Base-by-base conservation (phyloP, 371 early-diverging fungal genomes). In the Phascolomyces articulosus region DNA sequence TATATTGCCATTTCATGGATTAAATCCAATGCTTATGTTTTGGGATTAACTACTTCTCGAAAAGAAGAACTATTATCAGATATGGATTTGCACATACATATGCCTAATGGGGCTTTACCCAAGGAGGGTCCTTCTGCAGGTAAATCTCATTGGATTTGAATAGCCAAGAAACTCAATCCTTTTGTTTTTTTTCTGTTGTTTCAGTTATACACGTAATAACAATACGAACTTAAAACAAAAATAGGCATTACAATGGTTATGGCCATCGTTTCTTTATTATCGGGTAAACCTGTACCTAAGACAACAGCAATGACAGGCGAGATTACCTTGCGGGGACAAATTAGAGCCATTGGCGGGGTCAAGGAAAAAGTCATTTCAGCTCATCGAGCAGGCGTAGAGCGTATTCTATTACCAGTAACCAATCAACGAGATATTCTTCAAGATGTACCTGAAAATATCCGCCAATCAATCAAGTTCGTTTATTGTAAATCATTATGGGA, bases 301-400 rank as follows among this genome's bases (percentile, higher is more conserved):
- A 79, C 79, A 27, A 81, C 80, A 0, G 91, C 91, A 15, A 93
- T 94, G 92, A 95, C 96, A 9, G 96, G 96, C n/a, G 96, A 95
- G 75, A 82, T 95, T 24, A 92, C 93, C 0, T 79, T 95, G 9
- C 84, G 92, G 2, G 96, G 96, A 2, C 82, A 86, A 60, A 92
- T 95, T 1, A 79, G 91, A 24, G 92, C 93, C 11, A 93, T 95
- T 8, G 96, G 96, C 1, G 95, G 96, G 9, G 88, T 95, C 70
- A 90, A 91, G 73, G 96, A 95, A 73, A 95, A 95, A 71, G 86
- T 93, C 15, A 80, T 92, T 47, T 91, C 94, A 0, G 95, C 95
- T 0, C 93, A 93, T 67, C 86, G 93, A 9, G 90, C 90, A 7
- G 92, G 92, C 13, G 79, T 94, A 11, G 68, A 66, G 34, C 80